Base-by-base conservation (phyloP, 495 filamentous ascomycete species). In the Neurospora intermedia region DNA sequence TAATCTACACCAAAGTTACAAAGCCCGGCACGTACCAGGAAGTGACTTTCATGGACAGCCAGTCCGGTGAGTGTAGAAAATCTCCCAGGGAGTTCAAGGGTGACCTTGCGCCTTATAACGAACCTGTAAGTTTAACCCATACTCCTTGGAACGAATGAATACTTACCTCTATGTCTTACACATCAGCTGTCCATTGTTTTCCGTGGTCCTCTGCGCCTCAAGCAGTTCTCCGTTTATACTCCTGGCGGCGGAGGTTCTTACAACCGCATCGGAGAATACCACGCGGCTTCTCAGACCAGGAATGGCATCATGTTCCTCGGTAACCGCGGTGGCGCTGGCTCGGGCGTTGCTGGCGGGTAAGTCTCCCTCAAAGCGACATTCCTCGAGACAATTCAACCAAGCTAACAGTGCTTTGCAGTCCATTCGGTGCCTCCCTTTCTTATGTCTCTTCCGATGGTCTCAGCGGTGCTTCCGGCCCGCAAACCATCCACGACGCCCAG, bases 111-210 rank as follows among this genome's bases (percentile, higher is more conserved):
- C 92, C 92, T 0, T 84, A 92, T 70, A 81, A 89, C 77, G 89
- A 91, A 73, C 89, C 91, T 77, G 91, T 92, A 80, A 79, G 85
- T 82, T n/a, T 7, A 46, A n/a, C 5, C 2, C 18, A 23, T 48
- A 2, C 9, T 23, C 38, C 7, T 6, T 39, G 6, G 8, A 6
- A 39, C 8, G 38, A 39, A 39, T 6, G 38, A 8, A 39, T 39
- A 39, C 38, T 39, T 39, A 39, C 38, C n/a, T n/a, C 6, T 39
- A 39, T 5, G 1, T 39, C 38, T 7, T 6, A 11, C n/a, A n/a
- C n/a, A 2, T 13, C 72, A 93, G 91, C 79, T 93, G 42, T 91
- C 90, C 0, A 69, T 92, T 69, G 89, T 92, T 76, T 86, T 94
- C 78, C 89, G 91, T 45, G 91, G 91, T 11, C 92, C 91, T 4